phyloP scores from a whole-genome alignment of 495 filamentous ascomycete genomes.

The Talaromyces adpressus region DNA sequence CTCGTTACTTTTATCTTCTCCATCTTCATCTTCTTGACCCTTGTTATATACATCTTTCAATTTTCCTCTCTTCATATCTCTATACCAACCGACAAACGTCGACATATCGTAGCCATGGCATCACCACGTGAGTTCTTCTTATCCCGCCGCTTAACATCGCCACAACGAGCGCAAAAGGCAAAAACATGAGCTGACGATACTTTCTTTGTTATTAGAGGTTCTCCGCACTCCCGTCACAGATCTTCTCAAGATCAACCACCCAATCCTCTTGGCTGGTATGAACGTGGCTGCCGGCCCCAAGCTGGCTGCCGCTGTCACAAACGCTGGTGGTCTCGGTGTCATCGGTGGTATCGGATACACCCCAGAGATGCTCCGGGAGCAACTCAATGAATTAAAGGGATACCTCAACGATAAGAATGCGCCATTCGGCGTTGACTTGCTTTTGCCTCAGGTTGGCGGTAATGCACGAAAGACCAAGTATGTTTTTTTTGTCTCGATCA shows the following conservation, averaged over 20 bases:
- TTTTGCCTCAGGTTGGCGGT: slow-evolving; percentile 91
- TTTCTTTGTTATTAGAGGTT: slow-evolving; percentile 47
- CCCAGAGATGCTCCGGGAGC: slow-evolving; percentile 91
- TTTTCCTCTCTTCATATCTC: slow-evolving; percentile 13
- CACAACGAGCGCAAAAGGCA: background rate
- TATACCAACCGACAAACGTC: slow-evolving; percentile 11
- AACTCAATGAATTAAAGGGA: slow-evolving; percentile 89
- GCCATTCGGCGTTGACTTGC: slow-evolving; percentile 95
- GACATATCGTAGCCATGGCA: slow-evolving; percentile 48
- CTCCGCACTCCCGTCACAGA: slow-evolving; percentile 86
- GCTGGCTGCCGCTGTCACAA: slow-evolving; percentile 93
- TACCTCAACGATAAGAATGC: slow-evolving; percentile 89
- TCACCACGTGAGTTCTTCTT: slow-evolving; percentile 62
- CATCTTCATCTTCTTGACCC: background rate
- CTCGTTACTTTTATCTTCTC: background rate
- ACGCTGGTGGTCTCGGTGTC: slow-evolving; percentile 93
- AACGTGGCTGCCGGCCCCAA: slow-evolving; percentile 97
- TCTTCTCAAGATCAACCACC: slow-evolving; percentile 96
- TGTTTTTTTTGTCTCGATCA: slow-evolving; percentile 15
- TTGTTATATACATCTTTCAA: background rate
- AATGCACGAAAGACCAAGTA: slow-evolving; percentile 92
- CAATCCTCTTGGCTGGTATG: slow-evolving; percentile 93
- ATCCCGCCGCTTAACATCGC: slow-evolving; percentile 1
- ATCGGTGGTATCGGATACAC: slow-evolving; percentile 96
- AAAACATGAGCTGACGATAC: slow-evolving; percentile 18